Evolutionary conservation across 192 early-diverging fungal species (phyloP), one percentile per base, ranked within the genome.

Genomic region (Oehlia diaphana): DNA sequence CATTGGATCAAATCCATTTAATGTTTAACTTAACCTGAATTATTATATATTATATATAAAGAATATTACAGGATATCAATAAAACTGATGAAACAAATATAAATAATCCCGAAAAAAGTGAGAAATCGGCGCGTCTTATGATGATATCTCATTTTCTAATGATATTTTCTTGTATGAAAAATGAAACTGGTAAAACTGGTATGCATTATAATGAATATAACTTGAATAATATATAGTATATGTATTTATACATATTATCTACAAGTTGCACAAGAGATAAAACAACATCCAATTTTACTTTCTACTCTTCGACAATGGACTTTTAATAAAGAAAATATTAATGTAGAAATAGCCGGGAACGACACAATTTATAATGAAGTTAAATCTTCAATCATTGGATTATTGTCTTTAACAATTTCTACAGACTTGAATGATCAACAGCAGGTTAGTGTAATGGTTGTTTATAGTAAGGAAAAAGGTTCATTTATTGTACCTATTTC

Each of bases 171-270:
- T 66, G 64, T 33, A 31, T 66, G 10, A 26, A 35, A 66, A 66
- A 66, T 33, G 28, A 33, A 66, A 66, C 10, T 66, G 64, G 64
- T 66, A 66, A 33, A 66, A 66, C 10, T 66, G 64, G 64, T 66
- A 66, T 31, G 64, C 28, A 31, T 9, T 9, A 9, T 28, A 64
- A 64, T 28, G 3, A 31, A 37, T 37, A 37, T 37, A 37, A 37
- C 37, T 37, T 37, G 37, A 37, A 37, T 5, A 37, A 37, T 37
- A 37, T 37, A 37, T 5, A 37, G 37, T 37, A 37, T 5, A 3
- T 5, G 5, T 37, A 37, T 37, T 37, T 37, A 37, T 37, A 37
- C 37, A 37, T 37, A 37, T 4, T 37, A 37, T 63, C 10, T 63
- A 63, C 9, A 63, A 5, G 63, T 63, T 9, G 26, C 26, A 28